Evolutionary conservation across 1,284 basidiomycete genomes (phyloP), one percentile per base, ranked within the genome.

Genomic region (Phellopilus nigrolimitatus): DNA sequence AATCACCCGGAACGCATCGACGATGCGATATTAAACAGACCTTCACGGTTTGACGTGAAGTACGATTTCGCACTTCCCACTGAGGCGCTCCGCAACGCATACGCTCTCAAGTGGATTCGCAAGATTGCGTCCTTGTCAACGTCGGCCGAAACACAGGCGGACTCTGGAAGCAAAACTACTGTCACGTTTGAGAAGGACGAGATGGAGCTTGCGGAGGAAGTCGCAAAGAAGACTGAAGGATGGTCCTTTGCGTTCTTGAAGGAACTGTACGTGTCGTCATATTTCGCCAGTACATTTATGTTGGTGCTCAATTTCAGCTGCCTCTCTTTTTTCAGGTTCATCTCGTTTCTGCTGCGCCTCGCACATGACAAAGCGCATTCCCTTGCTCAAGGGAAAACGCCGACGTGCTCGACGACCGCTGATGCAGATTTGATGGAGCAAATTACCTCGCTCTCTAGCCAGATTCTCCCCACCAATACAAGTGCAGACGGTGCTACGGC

Each of bases 1-100:
- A 76, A 76, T 57, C 73, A 76, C 60, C 69, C 73, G 47, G 73
- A 75, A 49, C 61, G 64, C 6, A 70, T 76, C 44, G 73, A 76
- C 54, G 71, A 72, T 13, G 69, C 71, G 3, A 61, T 76, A 10
- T 66, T 73, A 7, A 73, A 69, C 54, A 66, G 74, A 4, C 74
- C 74, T 1, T 73, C 71, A 7, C 66, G 74, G 15, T 76, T 76
- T 56, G 73, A 76, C 56, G 64, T 73, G 21, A 75, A 75, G 50
- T 75, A 73, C 67, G 60, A 59, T 4, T 75, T 73, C 58, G 59
- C 28, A 15, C 54, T 65, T 3, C 64, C 64, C 0, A 55, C 41
- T 19, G 15, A 31, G 13, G 59, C 50, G 27, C 55, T 66, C 21
- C 57, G 64, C 13, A 49, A 48, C 9, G 50, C 39, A 21, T 66